Evolutionary conservation across 495 filamentous ascomycete species (phyloP).

Genomic region (Penicillium coprophilum): DNA sequence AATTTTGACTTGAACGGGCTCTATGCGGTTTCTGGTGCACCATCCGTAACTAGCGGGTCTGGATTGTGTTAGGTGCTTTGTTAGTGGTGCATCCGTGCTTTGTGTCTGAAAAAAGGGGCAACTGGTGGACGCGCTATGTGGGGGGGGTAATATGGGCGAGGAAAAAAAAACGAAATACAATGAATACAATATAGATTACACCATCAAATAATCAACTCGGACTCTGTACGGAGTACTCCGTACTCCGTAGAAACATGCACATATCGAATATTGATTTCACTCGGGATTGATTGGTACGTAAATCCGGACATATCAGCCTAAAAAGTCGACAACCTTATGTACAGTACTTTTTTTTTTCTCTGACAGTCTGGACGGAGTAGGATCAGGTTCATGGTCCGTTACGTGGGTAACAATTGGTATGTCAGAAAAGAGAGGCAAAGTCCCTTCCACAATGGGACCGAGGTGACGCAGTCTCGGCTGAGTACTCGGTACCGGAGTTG

Average conservation of each 20-base stretch:
- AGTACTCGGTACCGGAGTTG: slow-evolving; percentile 5
- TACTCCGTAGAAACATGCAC: background rate
- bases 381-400: background rate
- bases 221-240: background rate
- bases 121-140: background rate
- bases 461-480: slow-evolving; percentile 11
- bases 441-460: background rate
- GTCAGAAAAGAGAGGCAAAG: background rate
- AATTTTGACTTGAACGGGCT: background rate
- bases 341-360: background rate
- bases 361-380: background rate
- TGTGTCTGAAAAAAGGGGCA: slow-evolving; percentile 19
- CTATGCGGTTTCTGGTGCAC: background rate
- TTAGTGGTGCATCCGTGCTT: slow-evolving; percentile 7
- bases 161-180: too few species aligned
- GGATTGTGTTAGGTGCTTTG: background rate
- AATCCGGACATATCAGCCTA: slow-evolving; percentile 2
- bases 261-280: background rate
- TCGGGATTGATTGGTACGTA: slow-evolving; percentile 17
- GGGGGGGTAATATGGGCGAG: background rate
- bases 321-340: background rate
- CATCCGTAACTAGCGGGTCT: background rate
- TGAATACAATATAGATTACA: too few species aligned
- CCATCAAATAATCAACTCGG: too few species aligned
- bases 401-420: background rate